phyloP scores from a whole-genome alignment of 495 filamentous ascomycete species.

The Gamarada debralockiae region DNA sequence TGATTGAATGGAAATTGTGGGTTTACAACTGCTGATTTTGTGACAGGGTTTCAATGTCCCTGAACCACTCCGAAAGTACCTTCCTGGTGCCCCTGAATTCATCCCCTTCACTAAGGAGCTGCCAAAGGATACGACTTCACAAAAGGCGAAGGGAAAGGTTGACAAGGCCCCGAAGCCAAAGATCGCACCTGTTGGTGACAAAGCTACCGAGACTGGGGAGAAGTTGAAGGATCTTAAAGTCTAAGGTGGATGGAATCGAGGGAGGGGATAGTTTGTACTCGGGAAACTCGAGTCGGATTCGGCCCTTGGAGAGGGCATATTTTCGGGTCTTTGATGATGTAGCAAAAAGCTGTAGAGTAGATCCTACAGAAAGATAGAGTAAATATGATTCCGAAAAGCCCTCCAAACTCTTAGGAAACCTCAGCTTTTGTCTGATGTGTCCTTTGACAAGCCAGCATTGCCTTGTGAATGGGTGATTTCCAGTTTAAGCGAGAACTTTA shows the following conservation, averaged over 20 bases:
- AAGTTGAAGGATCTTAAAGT: constrained; percentile 25
- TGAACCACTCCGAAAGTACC: constrained; percentile 83
- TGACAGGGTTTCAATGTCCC: constrained; percentile 77
- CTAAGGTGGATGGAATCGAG: not conserved
- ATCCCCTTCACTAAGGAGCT: constrained; percentile 83
- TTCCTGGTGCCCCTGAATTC: constrained; percentile 84
- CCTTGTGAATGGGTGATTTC: too few relatives aligned
- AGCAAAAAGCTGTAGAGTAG: not conserved
- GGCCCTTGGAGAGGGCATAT: not conserved
- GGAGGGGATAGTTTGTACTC: not conserved
- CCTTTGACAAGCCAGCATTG: too few relatives aligned
- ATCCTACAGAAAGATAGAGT: not conserved
- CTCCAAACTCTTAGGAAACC: too few relatives aligned
- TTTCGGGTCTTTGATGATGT: not conserved
- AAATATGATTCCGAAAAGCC: not conserved
- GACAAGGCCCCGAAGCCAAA: constrained; percentile 39
- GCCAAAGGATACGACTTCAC: constrained; percentile 66
- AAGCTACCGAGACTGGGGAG: constrained; percentile 13
- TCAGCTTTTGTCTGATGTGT: too few relatives aligned
- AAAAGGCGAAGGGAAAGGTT: constrained; percentile 47
- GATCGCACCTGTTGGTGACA: constrained; percentile 6
- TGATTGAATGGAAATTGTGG: constrained; percentile 13
- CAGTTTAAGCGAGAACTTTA: too few relatives aligned
- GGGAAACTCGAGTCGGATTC: not conserved
- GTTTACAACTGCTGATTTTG: constrained; percentile 7